Percentiles rank a stretch among this genome's conserved stretches.
phyloP scores from a whole-genome alignment of 1,139 yeast species.

The Geotrichum candidum region DNA sequence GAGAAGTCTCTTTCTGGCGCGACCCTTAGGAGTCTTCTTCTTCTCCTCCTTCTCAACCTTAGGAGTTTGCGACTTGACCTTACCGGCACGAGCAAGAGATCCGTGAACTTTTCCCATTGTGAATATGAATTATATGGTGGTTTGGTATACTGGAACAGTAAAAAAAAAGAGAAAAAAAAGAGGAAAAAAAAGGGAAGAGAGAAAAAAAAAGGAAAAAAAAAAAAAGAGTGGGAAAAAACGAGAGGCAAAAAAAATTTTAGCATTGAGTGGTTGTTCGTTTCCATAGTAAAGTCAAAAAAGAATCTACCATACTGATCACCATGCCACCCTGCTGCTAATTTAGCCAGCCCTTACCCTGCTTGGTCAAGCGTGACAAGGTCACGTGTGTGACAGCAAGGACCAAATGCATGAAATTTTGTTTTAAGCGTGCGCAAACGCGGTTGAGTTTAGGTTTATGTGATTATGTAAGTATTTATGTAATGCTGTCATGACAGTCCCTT shows the following conservation, averaged over 20 bases:
- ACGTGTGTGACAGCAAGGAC: background rate
- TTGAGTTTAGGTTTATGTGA: background rate
- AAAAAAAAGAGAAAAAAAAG: background rate
- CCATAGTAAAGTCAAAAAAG: background rate
- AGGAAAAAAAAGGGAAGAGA: background rate
- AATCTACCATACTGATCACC: background rate
- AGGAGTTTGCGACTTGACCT: constrained; percentile 98
- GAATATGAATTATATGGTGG: background rate
- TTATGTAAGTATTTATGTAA: background rate
- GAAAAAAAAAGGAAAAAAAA: background rate
- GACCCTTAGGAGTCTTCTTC: constrained; percentile 72
- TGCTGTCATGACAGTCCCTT: background rate
- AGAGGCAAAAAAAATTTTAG: background rate
- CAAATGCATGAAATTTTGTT: background rate
- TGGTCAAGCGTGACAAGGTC: background rate
- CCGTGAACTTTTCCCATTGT: constrained; percentile 92
- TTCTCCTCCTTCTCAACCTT: constrained; percentile 90
- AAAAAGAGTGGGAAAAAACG: background rate
- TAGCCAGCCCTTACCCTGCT: background rate
- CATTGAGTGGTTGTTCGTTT: background rate
- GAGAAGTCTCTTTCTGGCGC: constrained; percentile 96
- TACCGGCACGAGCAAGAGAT: constrained; percentile 99
- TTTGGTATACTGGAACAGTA: background rate
- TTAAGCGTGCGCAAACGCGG: background rate
- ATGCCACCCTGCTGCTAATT: background rate